Evolutionary conservation across 352 stramenopile species (phyloP), one percentile per base, ranked within the genome.

Genomic region (Thraustotheca clavata): DNA sequence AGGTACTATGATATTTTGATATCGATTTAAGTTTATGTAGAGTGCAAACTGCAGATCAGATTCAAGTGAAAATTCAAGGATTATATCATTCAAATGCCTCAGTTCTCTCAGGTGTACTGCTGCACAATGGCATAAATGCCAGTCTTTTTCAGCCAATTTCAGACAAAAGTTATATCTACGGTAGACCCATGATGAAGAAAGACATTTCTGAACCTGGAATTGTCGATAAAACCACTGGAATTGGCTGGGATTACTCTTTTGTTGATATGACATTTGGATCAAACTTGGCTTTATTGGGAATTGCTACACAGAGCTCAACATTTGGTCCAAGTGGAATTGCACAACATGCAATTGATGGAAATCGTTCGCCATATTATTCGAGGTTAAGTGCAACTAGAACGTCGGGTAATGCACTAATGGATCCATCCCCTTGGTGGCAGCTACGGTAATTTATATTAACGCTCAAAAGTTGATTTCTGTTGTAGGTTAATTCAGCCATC

Each of bases 211-310:
- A 24, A 14, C 18, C 43, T 12, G 20, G 22, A 26, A n/a, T 46
- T 7, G 26, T 31, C 14, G 43, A 62, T 24, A 27, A 29, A 18
- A 87, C 73, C 18, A 90, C 76, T 26, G 83, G 78, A 2, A 70
- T 88, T 8, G 85, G 85, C 1, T 83, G 67, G 50, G 85, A 92
- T 63, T 90, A 91, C 50, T 71, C 69, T 3, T 92, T 94, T 40
- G 70, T 70, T 12, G 83, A 91, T 41, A 54, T 52, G 16, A 11
- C 18, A 11, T 73, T 83, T 3, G 43, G 49, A 0, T 57, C 49
- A 18, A 94, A 92, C 55, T 67, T 92, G 18, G 85, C 83, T 0
- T 50, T 73, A 0, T 65, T 73, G 40, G 81, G 78, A 0, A 61
- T 76, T 0, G 77, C 83, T 0, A 88, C 74, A 2, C 85, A 94